Percentiles rank a stretch among this genome's conserved stretches.
These are phyloP conservation scores for Castanea crenata DNA, from an alignment of 306 rosid genomes.

Conservation along the genomic window DNA sequence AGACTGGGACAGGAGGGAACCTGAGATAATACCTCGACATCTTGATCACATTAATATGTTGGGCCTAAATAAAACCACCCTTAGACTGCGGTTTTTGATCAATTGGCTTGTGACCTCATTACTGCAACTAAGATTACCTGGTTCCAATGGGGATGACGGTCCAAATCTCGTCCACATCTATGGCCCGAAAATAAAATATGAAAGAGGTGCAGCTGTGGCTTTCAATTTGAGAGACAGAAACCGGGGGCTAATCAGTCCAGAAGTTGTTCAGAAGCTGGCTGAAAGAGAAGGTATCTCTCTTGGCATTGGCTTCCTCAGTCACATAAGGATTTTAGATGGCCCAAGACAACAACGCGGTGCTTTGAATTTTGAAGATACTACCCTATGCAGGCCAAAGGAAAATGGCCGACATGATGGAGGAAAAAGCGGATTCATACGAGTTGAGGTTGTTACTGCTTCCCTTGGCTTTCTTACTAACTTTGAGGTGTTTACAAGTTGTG, in stretches of 20 bases:
- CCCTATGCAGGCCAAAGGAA: slow-evolving; percentile 80
- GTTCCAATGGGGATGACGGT: slow-evolving; percentile 45
- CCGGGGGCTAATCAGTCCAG: slow-evolving; percentile 72
- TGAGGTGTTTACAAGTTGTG: slow-evolving; percentile 89
- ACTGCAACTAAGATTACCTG: slow-evolving; percentile 66
- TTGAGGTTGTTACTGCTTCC: slow-evolving; percentile 91
- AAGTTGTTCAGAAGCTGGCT: slow-evolving; percentile 88
- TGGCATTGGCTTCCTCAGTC: slow-evolving; percentile 85
- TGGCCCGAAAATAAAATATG: slow-evolving; percentile 93
- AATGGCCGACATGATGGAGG: slow-evolving; percentile 54
- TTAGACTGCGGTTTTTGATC: slow-evolving; percentile 76
- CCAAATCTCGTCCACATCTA: slow-evolving; percentile 70
- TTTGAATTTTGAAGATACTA: slow-evolving; percentile 55
- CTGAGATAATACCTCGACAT: slow-evolving; percentile 71
- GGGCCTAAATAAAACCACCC: slow-evolving; percentile 92
- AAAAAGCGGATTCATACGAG: slow-evolving; percentile 63
- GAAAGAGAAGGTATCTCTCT: slow-evolving; percentile 87
- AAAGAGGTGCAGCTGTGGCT: slow-evolving; percentile 95
- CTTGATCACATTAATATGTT: slow-evolving; percentile 76
- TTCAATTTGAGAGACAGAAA: slow-evolving; percentile 77
- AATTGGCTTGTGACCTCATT: slow-evolving; percentile 95
- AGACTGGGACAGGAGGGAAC: slow-evolving; percentile 64
- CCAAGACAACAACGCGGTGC: slow-evolving; percentile 50
- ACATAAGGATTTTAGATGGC: slow-evolving; percentile 63
- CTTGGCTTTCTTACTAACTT: slow-evolving; percentile 83